Evolutionary conservation across 1,284 basidiomycete genomes (phyloP).

Genomic region (Malassezia slooffiae): DNA sequence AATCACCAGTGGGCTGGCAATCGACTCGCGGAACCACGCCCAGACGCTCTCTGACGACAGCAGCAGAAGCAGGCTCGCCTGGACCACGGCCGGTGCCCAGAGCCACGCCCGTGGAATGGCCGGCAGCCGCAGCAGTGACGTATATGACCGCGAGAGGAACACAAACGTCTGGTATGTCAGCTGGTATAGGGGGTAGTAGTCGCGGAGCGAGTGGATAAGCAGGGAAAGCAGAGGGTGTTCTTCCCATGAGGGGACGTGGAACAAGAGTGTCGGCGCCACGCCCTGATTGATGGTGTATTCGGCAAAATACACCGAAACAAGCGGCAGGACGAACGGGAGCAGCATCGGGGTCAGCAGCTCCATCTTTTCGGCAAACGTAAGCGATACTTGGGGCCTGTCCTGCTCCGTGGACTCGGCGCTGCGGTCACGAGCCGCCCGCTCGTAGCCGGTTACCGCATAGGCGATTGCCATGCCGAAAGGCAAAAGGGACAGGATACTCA

Average conservation of each 20-base stretch:
- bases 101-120: slow-evolving; percentile 65
- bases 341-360: slow-evolving; percentile 36
- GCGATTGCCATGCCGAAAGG: slow-evolving; percentile 32
- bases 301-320: slow-evolving; percentile 41
- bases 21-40: slow-evolving; percentile 34
- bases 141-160: slow-evolving; percentile 84
- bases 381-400: slow-evolving; percentile 12
- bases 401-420: too few relatives aligned
- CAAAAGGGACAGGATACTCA: slow-evolving; percentile 51
- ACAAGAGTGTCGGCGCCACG: slow-evolving; percentile 71
- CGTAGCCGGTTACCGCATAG: slow-evolving; percentile 1
- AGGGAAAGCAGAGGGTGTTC: slow-evolving; percentile 58
- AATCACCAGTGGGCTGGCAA: slow-evolving; percentile 38
- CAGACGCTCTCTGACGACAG: slow-evolving; percentile 56
- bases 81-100: slow-evolving; percentile 61
- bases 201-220: slow-evolving; percentile 71
- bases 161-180: slow-evolving; percentile 64
- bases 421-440: too few relatives aligned
- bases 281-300: slow-evolving; percentile 47
- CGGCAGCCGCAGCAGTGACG: slow-evolving; percentile 68
- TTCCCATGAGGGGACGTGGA: slow-evolving; percentile 63
- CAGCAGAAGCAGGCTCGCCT: slow-evolving; percentile 56
- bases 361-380: slow-evolving; percentile 37
- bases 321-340: slow-evolving; percentile 34
- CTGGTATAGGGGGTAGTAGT: slow-evolving; percentile 72